Conservation (phyloP, 495 filamentous ascomycete species). For the Monascus purpureus region DNA sequence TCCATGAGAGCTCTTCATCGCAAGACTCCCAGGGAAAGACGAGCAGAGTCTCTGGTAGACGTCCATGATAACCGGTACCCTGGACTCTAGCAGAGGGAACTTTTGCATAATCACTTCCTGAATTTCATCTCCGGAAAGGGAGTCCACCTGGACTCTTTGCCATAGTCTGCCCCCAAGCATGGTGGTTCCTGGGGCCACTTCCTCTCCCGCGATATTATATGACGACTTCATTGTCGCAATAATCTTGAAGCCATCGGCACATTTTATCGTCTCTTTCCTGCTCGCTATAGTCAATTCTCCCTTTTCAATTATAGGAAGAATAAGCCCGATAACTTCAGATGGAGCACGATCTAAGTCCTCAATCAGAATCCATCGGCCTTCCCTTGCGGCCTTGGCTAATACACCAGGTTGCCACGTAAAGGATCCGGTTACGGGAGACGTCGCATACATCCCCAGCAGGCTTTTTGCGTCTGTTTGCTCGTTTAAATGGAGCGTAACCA, state of each 20-base stretch:
- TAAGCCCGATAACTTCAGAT: constrained; percentile 82
- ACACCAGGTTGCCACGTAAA: constrained; percentile 92
- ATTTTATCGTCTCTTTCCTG: constrained; percentile 70
- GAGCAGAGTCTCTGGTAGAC: constrained; percentile 58
- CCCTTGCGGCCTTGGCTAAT: constrained; percentile 78
- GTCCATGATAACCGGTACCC: constrained; percentile 55
- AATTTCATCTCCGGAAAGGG: constrained; percentile 57
- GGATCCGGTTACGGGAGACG: constrained; percentile 66
- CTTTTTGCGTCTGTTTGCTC: constrained; percentile 96
- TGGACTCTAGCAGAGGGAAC: constrained; percentile 54
- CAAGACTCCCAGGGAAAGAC: constrained; percentile 32
- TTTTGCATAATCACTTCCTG: constrained; percentile 53
- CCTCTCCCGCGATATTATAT: constrained; percentile 54
- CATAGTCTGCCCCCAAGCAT: constrained; percentile 74
- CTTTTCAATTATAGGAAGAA: constrained; percentile 80
- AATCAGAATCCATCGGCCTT: constrained; percentile 91
- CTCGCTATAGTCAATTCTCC: constrained; percentile 77
- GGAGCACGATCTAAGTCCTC: constrained; percentile 94
- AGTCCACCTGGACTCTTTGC: constrained; percentile 54
- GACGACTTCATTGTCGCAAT: constrained; percentile 81
- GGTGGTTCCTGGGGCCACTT: constrained; percentile 36
- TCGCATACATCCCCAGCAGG: constrained; percentile 84
- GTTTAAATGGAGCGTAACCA: constrained; percentile 89
- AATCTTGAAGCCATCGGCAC: constrained; percentile 70
- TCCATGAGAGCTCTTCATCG: constrained; percentile 32